Evolutionary conservation across 2,329 filamentous ascomycete species (phyloP), one percentile per base, ranked within the genome.

Genomic region (Fonsecaea monophora): DNA sequence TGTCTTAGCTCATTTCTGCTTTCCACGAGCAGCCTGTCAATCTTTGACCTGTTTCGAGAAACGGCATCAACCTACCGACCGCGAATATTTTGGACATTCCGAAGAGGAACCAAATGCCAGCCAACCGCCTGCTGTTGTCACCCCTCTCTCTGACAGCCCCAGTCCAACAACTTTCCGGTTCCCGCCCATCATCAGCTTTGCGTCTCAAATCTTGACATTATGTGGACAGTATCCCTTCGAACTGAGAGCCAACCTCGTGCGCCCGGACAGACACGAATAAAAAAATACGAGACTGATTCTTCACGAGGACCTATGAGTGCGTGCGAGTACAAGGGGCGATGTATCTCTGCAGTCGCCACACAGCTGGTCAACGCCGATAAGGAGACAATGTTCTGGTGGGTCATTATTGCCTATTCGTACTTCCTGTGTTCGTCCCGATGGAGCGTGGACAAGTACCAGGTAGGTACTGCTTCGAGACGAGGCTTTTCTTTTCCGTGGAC

Each of bases 1-100:
- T 35, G 54, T 53, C 59, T 60, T 59, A 59, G 59, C 53, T 53
- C 38, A 58, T 54, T 58, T 66, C 40, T 58, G 5, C 40, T 56
- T 42, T 54, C 59, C 59, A 61, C 35, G 55, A 57, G 55, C 55
- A 30, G 21, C 34, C 59, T 35, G 60, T 59, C 58, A 62, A 60
- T 65, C 63, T 50, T 50, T 53, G 53, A 34, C 63, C 53, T 42
- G 55, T 66, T 65, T 56, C 55, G 59, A 68, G 54, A 65, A 53
- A 45, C 59, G 48, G 59, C 54, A 32, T 48, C 66, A 62, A 65
- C 66, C 62, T 63, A 55, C n/a, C 53, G 53, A 21, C 57, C 50
- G 59, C 48, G 48, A 35, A 32, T 2, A 54, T 25, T 45, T 32
- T 54, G 25, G 21, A 10, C 40, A 34, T 37, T 55, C 40, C 30